A percentile compares a stretch with the other conserved stretches of the same genome.
Conservation (phyloP, 1,284 basidiomycete genomes). For the Flammula alnicola region DNA sequence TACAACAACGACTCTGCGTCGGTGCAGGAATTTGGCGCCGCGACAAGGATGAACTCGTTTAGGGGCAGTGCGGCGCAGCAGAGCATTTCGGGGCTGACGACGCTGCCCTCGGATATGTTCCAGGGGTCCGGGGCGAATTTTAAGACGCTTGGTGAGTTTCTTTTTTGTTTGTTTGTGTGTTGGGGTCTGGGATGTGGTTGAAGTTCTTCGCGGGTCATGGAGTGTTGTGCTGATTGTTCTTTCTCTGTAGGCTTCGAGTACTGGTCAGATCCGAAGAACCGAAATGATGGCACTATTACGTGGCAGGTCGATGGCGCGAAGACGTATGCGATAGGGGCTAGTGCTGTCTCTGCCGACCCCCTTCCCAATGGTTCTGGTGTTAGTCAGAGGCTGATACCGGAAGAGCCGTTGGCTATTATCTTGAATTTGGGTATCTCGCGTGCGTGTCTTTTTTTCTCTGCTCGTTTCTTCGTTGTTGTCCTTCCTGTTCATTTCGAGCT, state of each 20-base stretch:
- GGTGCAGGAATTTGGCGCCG: conserved; percentile 57
- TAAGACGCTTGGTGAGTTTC: conserved; percentile 47
- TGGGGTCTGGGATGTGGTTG: no score
- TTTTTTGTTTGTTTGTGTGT: conserved; percentile 4
- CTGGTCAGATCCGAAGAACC: conserved; percentile 67
- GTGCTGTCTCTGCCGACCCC: conserved; percentile 58
- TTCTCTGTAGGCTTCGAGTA: conserved; percentile 73
- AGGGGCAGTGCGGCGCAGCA: conserved; percentile 56
- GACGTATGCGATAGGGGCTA: conserved; percentile 69
- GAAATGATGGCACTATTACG: conserved; percentile 70
- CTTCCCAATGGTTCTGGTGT: conserved; percentile 64
- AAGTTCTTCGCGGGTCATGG: no score
- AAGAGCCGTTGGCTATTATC: conserved; percentile 61
- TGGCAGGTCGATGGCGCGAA: conserved; percentile 68
- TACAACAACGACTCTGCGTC: conserved; percentile 55
- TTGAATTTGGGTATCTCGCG: conserved; percentile 54
- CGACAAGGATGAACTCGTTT: conserved; percentile 66
- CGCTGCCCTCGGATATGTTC: conserved; percentile 58
- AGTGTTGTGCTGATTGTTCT: conserved; percentile 19
- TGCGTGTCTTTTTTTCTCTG: conserved; percentile 35
- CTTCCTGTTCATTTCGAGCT: no score
- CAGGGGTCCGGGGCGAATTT: conserved; percentile 54
- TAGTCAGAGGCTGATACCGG: conserved; percentile 68
- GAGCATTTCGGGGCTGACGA: conserved; percentile 55
- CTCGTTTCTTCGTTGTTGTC: background rate